A percentile compares a stretch with the other conserved stretches of the same genome.
These are phyloP conservation scores for Phytopythium ostracodes DNA, from an alignment of 352 stramenopile genomes.

Conservation along the genomic window DNA sequence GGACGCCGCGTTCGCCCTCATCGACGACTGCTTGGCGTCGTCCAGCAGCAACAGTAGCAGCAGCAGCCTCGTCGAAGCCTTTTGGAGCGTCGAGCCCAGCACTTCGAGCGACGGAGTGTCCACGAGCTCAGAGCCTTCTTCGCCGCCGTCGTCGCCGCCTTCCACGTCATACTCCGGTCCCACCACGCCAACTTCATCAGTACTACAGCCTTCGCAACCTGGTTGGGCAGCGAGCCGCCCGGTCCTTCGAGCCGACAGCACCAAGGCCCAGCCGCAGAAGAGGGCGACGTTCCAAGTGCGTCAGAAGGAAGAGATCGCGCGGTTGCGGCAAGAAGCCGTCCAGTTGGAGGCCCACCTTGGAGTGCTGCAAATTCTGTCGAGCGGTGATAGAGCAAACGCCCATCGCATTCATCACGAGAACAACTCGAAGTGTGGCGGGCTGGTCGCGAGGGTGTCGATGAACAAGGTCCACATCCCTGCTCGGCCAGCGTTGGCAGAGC, in stretches of 20 bases:
- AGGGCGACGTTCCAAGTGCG: conserved; percentile 2
- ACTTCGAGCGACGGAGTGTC: neutral
- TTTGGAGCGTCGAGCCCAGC: neutral
- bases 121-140: neutral
- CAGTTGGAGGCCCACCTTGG: conserved; percentile 22
- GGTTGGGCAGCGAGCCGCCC: neutral
- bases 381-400: neutral
- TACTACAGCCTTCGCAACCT: neutral
- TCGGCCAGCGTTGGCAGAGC: neutral
- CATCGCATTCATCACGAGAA: neutral
- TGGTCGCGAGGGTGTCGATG: neutral
- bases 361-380: conserved; percentile 8
- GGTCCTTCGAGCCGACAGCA: neutral
- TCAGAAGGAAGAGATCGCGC: conserved; percentile 27
- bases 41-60: no score
- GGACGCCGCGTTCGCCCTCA: conserved; percentile 6
- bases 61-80: neutral
- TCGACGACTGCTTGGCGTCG: neutral
- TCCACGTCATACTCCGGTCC: neutral
- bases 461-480: neutral
- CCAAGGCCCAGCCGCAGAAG: neutral
- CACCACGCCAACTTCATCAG: neutral
- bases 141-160: neutral
- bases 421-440: neutral
- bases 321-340: conserved; percentile 16